Evolutionary conservation across 169 alveolate species (phyloP), one percentile per base, ranked within the genome.

Genomic region (Babesia gibsoni): DNA sequence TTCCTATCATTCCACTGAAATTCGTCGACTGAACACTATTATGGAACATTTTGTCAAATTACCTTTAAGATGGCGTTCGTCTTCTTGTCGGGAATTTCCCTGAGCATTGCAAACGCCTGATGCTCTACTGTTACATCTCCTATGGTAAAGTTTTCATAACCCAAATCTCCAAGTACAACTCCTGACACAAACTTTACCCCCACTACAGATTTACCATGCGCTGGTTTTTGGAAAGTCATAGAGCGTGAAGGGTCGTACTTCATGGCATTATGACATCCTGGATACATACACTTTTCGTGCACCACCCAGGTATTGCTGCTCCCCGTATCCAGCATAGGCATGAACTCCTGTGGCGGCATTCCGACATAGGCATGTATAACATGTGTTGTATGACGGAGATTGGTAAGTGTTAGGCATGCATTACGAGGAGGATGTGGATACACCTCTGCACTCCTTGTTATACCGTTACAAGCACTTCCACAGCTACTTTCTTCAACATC

Each of bases 1-100:
- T 59, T 0, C 96, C 96, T 32, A 93, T 84, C 18, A 93, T 90
- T 10, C 96, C 96, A 79, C 89, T 91, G 69, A 93, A 91, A 32
- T 85, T 83, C 20, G 91, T 88, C 14, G 68, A 59, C 74, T 88
- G 73, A 32, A 59, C 57, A 18, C 46, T 63, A 37, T 41, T 72
- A 0, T 50, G 37, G 54, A 63, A 49, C 22, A 37, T 25, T 4
- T 27, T 50, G 79, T 25, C 53, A 43, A 42, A 42, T 25, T 68
- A 52, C 84, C 82, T 54, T n/a, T 50, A 83, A 25, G 64, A 84
- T 37, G 74, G 73, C 32, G 49, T 49, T 58, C 42, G 72, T 30
- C 53, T 61, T n/a, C 54, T 67, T 30, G 63, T 67, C 56, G n/a
- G 88, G 73, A 14, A 45, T 61, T 27, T 59, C 45, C 22, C 69